phyloP scores from a whole-genome alignment of 1,139 yeast species.

The Kurtzmaniella quercitrusa region DNA sequence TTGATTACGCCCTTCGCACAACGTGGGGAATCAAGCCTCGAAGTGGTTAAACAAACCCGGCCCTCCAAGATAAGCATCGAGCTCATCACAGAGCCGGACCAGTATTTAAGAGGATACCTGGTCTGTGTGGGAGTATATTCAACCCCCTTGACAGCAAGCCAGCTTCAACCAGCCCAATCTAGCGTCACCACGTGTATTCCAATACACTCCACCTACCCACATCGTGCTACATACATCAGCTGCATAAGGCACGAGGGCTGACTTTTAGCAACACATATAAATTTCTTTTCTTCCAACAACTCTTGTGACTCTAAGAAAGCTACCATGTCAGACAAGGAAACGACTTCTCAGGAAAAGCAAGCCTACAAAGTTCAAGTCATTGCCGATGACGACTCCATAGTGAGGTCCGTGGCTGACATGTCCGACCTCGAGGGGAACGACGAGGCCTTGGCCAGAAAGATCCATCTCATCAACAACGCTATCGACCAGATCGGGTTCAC shows the following conservation, averaged over 20 bases:
- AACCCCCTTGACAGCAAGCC: no score
- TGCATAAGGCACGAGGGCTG: neutral
- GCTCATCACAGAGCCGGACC: no score
- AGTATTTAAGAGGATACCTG: no score
- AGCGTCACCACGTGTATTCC: no score
- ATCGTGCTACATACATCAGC: no score
- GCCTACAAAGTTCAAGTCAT: neutral
- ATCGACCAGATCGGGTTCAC: slow-evolving; percentile 37
- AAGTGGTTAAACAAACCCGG: neutral
- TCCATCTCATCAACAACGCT: slow-evolving; percentile 27
- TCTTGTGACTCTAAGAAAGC: neutral
- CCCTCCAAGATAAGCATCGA: neutral
- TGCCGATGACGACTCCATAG: neutral
- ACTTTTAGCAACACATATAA: neutral
- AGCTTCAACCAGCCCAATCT: no score
- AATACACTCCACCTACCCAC: no score
- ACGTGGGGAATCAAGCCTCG: neutral
- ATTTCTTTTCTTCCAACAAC: neutral
- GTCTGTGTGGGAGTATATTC: no score
- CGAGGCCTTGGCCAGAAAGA: slow-evolving; percentile 21
- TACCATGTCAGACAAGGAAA: neutral
- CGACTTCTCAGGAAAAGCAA: neutral
- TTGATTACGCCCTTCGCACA: neutral
- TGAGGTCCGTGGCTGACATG: slow-evolving; percentile 13
- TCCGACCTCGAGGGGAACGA: slow-evolving; percentile 23